A percentile compares a stretch with the other conserved stretches of the same genome.
phyloP scores from a whole-genome alignment of 495 filamentous ascomycete genomes.

The Penicillium soppii region DNA sequence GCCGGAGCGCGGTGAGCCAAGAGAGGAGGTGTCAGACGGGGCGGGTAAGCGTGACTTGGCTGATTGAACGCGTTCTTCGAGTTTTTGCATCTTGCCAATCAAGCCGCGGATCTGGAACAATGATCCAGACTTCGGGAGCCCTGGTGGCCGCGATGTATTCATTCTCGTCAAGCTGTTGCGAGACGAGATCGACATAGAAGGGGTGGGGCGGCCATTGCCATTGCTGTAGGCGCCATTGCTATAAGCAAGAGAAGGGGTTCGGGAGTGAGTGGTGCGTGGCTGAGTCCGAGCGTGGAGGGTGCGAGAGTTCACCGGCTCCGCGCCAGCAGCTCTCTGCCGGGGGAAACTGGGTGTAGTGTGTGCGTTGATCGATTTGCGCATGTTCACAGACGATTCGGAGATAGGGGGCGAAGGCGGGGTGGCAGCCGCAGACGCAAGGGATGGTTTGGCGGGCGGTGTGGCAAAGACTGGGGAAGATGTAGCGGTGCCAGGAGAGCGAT shows the following conservation, averaged over 20 bases:
- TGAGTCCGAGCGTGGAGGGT: constrained; percentile 44
- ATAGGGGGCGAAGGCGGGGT: constrained; percentile 68
- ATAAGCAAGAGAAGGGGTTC: constrained; percentile 52
- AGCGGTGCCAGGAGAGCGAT: constrained; percentile 59
- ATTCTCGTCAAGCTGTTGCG: constrained; percentile 37
- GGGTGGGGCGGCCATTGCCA: constrained; percentile 40
- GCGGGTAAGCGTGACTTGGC: constrained; percentile 88
- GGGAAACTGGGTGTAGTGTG: constrained; percentile 38
- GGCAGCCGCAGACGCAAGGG: constrained; percentile 72
- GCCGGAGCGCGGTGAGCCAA: constrained; percentile 66
- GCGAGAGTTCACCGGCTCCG: constrained; percentile 35
- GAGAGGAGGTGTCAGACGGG: constrained; percentile 76
- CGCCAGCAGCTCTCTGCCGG: constrained; percentile 35
- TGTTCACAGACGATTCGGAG: constrained; percentile 48
- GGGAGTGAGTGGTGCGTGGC: constrained; percentile 43
- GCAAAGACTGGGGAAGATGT: constrained; percentile 72
- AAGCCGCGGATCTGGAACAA: constrained; percentile 89
- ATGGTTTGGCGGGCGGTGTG: constrained; percentile 68
- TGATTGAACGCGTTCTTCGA: constrained; percentile 92
- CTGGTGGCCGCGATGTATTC: constrained; percentile 30
- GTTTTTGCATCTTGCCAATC: constrained; percentile 92
- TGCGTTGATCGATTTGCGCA: constrained; percentile 46
- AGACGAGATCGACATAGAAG: constrained; percentile 38
- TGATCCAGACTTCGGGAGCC: constrained; percentile 76
- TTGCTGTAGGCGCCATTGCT: constrained; percentile 42